Conservation (phyloP, 2,329 filamentous ascomycete species). For the Calonectria multiphialidica region DNA sequence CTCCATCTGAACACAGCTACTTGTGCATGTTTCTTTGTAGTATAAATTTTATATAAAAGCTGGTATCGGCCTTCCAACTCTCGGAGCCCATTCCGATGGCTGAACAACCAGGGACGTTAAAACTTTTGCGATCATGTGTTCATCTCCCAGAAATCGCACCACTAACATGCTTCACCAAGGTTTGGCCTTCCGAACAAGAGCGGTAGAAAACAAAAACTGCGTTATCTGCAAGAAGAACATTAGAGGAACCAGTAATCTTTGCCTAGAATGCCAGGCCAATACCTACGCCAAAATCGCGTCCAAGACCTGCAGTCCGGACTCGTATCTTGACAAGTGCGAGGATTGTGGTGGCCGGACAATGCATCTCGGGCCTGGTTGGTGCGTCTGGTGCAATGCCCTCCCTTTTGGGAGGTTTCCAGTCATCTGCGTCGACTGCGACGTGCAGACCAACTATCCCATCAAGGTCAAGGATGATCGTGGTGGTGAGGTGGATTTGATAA, state of each 20-base stretch:
- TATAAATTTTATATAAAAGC: no score
- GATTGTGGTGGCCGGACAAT: conserved; percentile 21
- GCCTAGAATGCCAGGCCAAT: conserved; percentile 16
- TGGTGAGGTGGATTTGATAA: conserved; percentile 28
- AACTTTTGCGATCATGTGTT: background rate
- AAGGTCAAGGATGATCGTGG: conserved; percentile 26
- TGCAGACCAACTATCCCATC: conserved; percentile 16
- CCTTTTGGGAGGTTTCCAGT: background rate
- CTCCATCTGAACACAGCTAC: no score
- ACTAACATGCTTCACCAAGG: background rate
- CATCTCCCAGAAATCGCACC: background rate
- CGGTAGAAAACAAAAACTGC: conserved; percentile 14
- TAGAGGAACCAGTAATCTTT: background rate
- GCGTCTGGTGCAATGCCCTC: conserved; percentile 21
- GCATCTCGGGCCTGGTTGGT: conserved; percentile 38
- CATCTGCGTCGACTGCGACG: conserved; percentile 24
- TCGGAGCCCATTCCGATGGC: no score
- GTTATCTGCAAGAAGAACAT: conserved; percentile 1
- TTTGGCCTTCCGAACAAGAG: background rate
- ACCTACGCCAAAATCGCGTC: background rate
- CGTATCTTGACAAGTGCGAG: conserved; percentile 13
- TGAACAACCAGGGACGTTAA: background rate
- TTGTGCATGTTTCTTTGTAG: no score
- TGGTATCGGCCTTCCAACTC: no score
- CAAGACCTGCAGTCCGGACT: background rate